phyloP scores from a whole-genome alignment of 257 asterid genomes.

The Thymus mandschuricus region DNA sequence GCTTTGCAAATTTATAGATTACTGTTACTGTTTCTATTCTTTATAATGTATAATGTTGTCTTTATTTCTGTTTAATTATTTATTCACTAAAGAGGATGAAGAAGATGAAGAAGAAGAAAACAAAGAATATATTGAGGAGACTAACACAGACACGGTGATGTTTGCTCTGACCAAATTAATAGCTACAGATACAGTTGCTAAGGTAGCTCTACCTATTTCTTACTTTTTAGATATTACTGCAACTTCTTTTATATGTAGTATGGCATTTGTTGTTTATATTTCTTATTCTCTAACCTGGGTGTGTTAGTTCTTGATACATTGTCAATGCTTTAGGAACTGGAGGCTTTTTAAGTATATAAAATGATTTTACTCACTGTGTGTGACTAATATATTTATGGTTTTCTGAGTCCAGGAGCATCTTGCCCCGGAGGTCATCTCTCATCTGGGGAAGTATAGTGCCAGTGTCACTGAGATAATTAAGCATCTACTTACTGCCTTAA shows the following conservation, averaged over 20 bases:
- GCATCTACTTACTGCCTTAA: constrained; percentile 73
- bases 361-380: not conserved
- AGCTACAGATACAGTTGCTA: constrained; percentile 71
- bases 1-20: not conserved
- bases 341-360: not conserved
- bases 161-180: constrained; percentile 79
- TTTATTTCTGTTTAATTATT: constrained; percentile 15
- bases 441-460: constrained; percentile 61
- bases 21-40: constrained; percentile 2
- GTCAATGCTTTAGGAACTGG: constrained; percentile 11
- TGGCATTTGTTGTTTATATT: constrained; percentile 10
- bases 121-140: constrained; percentile 89
- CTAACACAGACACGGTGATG: constrained; percentile 78
- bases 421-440: constrained; percentile 83
- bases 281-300: not conserved
- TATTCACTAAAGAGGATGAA: constrained; percentile 61
- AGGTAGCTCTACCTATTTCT: constrained; percentile 49
- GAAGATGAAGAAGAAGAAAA: constrained; percentile 82
- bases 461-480: constrained; percentile 80
- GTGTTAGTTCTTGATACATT: constrained; percentile 21
- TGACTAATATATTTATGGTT: not conserved
- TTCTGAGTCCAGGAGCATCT: constrained; percentile 69
- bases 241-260: constrained; percentile 4
- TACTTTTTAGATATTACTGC: not conserved
- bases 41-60: not conserved